Base-by-base conservation (phyloP, 2,329 filamentous ascomycete genomes). In the Fusarium verticillioides region DNA sequence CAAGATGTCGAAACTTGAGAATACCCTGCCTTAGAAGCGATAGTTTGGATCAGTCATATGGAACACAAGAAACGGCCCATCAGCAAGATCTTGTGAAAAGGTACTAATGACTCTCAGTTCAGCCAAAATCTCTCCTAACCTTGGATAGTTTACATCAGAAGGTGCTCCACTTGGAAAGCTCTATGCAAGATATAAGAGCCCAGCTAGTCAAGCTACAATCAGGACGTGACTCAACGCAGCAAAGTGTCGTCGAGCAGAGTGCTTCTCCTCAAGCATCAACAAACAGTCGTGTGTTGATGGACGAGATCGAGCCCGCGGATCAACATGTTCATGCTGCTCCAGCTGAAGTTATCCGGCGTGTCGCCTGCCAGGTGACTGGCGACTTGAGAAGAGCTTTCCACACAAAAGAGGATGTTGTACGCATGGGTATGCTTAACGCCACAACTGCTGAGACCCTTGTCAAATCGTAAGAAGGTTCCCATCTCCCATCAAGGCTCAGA, bases 1-100 rank as follows among this genome's bases (percentile, higher is more conserved):
- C 53, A 10, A 61, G 73, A 42, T 75, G 73, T 21, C 62, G 73
- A 18, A 70, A 63, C 36, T 32, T 75, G 19, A 70, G 67, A 19
- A 70, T 70, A 21, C 44, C 67, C 19, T 70, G 67, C 30, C 11
- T 70, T 19, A 66, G 69, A 52, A 66, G 66, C 13, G 67, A 70
- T 44, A 57, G 60, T 9, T 32, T 53, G 11, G 67, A 70, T 26
- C 56, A 57, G 10, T 32, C 53, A 12, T 56, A 60, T 28, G 60
- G 37, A 18, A 23, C 40, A 9, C 49, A 42, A 7, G 67, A 70
- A 40, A 19, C 23, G 15, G 13, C 13, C 13, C 49, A 49, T 12
- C 62, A 61, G 13, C 40, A 53, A 9, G 66, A 70, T 40, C 53
- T 70, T 12, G 23, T 70, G 10, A 70, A 66, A 50, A 65, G 47